Conservation (phyloP, 345 rosid species). For the Passiflora organensis region DNA sequence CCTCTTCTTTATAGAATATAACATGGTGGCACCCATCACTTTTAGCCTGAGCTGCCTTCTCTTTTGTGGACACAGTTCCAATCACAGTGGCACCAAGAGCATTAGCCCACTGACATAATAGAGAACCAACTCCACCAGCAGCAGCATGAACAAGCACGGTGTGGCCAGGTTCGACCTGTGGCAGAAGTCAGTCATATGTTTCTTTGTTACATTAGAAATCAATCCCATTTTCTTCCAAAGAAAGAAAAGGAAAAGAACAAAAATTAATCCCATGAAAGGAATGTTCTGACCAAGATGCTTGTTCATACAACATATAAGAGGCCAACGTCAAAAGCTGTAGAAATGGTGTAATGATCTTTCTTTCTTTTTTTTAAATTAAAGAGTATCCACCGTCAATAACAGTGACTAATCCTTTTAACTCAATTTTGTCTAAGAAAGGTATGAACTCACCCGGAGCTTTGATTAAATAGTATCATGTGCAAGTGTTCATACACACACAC, state of each 20-base stretch:
- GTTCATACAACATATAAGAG: neutral
- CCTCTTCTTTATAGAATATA: slow-evolving; percentile 68
- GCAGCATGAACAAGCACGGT: slow-evolving; percentile 84
- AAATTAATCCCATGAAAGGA: neutral
- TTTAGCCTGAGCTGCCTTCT: slow-evolving; percentile 88
- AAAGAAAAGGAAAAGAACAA: no score
- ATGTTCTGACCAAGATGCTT: neutral
- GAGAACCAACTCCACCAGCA: slow-evolving; percentile 92
- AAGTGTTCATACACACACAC: no score
- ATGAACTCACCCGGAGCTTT: no score
- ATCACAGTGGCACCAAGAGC: slow-evolving; percentile 85
- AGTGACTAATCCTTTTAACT: no score
- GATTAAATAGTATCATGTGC: no score
- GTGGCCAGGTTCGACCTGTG: slow-evolving; percentile 72
- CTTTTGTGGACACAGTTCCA: slow-evolving; percentile 77
- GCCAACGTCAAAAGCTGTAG: neutral
- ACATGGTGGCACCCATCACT: slow-evolving; percentile 93
- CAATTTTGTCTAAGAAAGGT: no score
- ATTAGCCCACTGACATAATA: slow-evolving; percentile 88
- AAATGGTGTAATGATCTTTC: no score
- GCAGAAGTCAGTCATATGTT: slow-evolving; percentile 6
- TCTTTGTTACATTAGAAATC: neutral
- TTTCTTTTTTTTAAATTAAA: no score
- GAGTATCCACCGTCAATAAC: no score
- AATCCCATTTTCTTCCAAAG: neutral